Conservation (phyloP, 257 asterid species). For the Plantago elongata region DNA sequence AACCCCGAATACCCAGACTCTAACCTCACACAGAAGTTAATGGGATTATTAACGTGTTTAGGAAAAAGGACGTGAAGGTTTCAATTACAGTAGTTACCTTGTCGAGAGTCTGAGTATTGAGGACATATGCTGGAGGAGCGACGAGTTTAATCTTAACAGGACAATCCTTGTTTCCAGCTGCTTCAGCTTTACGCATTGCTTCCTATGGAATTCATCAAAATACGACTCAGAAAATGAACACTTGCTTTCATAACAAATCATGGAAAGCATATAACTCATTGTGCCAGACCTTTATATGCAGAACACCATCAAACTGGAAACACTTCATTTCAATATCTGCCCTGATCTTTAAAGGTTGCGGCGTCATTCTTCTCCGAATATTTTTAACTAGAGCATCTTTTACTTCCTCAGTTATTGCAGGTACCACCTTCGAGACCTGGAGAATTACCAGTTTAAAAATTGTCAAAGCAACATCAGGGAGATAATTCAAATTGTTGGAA, state of each 20-base stretch:
- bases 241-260: neutral
- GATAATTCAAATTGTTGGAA: conserved; percentile 1
- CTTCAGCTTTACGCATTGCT: conserved; percentile 99
- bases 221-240: conserved; percentile 11
- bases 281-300: conserved; percentile 74
- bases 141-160: conserved; percentile 93
- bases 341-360: conserved; percentile 82
- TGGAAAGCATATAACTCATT: conserved; percentile 11
- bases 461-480: neutral
- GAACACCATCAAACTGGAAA: conserved; percentile 94
- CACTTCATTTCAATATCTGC: conserved; percentile 93
- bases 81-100: conserved; percentile 41
- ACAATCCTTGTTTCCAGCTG: conserved; percentile 91
- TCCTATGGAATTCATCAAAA: conserved; percentile 44
- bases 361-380: conserved; percentile 95
- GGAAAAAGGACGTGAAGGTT: neutral
- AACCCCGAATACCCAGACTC: too few species aligned
- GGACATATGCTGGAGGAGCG: conserved; percentile 89
- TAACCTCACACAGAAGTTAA: too few species aligned
- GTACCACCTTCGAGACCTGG: conserved; percentile 78
- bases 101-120: conserved; percentile 85
- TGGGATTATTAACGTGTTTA: too few species aligned
- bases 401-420: conserved; percentile 73
- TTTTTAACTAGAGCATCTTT: conserved; percentile 79
- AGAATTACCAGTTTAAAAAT: conserved; percentile 11